Base-by-base conservation (phyloP, 352 stramenopile genomes). In the Globisporangium polare region DNA sequence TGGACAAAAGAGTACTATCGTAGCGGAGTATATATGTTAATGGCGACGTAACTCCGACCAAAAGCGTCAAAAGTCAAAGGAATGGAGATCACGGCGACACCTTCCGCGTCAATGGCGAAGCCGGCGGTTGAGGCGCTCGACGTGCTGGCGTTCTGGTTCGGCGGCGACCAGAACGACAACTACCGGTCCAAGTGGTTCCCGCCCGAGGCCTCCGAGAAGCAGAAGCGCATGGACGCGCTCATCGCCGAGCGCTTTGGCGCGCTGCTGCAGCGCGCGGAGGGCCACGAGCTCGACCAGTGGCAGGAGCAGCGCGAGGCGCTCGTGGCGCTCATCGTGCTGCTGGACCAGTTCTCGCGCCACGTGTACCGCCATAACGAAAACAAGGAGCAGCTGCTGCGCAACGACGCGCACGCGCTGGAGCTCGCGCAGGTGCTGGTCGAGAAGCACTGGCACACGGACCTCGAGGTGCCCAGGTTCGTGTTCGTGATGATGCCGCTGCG, bases 261-360 rank as follows among this genome's bases (percentile, higher is more conserved):
- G 18, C 35, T 71, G 17, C 45, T 71, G 5, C 35, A 50, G 10
- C 42, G 43, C 1, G 65, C 65, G 5, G 64, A 74, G 61, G 29
- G 37, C 27, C 15, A 62, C 46, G 73, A 89, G 56, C 72, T 91
- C 50, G 63, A 76, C 27, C 47, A 52, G 17, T 94, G 85, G 85
- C 67, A 72, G 13, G 18, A 59, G 2, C 61, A 66, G 12, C 71
- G 63, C 2, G 66, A 81, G 43, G 58, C 67, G 42, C 80, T 79
- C 56, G 74, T 97, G 50, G 87, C 87, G 53, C 71, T 96, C 1
- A 84, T 96, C 37, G 61, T 97, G 46, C 35, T 97, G 31, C 61
- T 97, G 18, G 90, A 97, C 65, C 90, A 96, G 64, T 88, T 96
- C 65, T 92, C 86, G 24, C 73, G 88, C 1, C 88, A 96, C 60